Evolutionary conservation across 768 basidiomycete species (phyloP).

Genomic region (Tulasnella sp.): DNA sequence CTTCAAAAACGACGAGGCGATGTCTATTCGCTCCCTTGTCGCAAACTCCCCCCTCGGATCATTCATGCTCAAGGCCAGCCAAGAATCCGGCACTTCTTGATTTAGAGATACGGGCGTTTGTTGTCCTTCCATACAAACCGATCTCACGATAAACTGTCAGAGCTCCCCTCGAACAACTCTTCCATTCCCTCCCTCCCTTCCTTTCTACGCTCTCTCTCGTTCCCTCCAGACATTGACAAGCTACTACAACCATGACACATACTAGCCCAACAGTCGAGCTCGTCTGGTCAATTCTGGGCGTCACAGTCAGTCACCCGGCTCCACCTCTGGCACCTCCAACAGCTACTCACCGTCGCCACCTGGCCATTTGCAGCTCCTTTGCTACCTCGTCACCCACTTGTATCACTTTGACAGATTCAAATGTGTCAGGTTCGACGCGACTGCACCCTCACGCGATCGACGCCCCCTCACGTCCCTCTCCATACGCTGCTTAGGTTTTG

Average conservation of each 20-base stretch:
- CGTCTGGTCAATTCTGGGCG: constrained; percentile 15
- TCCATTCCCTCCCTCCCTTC: neutral
- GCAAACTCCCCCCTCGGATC: too few relatives aligned
- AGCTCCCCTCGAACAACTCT: too few relatives aligned
- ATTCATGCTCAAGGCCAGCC: too few relatives aligned
- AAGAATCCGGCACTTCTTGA: too few relatives aligned
- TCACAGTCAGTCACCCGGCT: constrained; percentile 2
- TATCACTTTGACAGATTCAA: constrained; percentile 17
- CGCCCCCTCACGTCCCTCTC: neutral
- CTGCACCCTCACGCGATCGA: neutral
- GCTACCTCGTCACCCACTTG: constrained; percentile 17
- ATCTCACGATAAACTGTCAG: too few relatives aligned
- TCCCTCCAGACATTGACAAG: neutral
- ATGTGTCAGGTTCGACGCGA: constrained; percentile 10
- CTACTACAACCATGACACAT: constrained; percentile 4
- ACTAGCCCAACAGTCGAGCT: constrained; percentile 15
- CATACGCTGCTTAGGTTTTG: neutral
- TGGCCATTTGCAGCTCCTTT: constrained; percentile 7
- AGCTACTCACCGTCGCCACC: neutral
- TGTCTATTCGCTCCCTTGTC: too few relatives aligned
- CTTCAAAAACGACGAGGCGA: too few relatives aligned
- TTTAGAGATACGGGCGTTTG: too few relatives aligned
- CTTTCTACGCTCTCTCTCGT: constrained; percentile 2
- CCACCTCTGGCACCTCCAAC: neutral
- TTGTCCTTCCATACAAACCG: too few relatives aligned